Evolutionary conservation across 768 basidiomycete species (phyloP), one percentile per base, ranked within the genome.

Genomic region (Ramaria sp.): DNA sequence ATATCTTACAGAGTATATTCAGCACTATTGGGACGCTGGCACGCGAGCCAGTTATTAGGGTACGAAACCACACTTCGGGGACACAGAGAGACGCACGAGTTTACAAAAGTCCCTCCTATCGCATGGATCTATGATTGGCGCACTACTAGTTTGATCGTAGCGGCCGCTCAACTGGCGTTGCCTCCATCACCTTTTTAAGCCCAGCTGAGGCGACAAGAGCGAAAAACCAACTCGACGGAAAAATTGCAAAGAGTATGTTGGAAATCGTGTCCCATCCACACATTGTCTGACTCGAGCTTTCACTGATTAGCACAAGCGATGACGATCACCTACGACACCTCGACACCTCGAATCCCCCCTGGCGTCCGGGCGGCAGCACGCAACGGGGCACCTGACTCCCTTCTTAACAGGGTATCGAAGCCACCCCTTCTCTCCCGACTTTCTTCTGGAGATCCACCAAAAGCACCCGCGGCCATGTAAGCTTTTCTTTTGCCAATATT

Each of bases 41-140:
- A 67, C 84, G 90, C 72, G 90, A 92, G 78, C 91, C 91, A 74
- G 73, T 82, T 71, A 91, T 95, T 72, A 90, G 88, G 86, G 91
- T 95, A 92, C 86, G 92, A 71, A 71, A 66, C 64, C 70, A 64
- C 41, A 54, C 41, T 41, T 57, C 22, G 47, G 52, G 30, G 53
- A 54, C 56, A 41, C 60, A 58, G 43, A 27, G 30, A 37, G 51
- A 55, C 53, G 60, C 38, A 56, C 49, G 22, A 30, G 15, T 60
- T 42, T 59, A 58, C 61, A 61, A 61, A 53, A 60, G 60, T 62
- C 39, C 30, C 12, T 72, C 72, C 63, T 65, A 63, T 65, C 64
- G 65, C 65, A 64, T 70, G 64, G 67, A 68, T 66, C 66, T 67
- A 70, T 69, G 66, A 66, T 69, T 72, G 63, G 63, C 63, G 65